Evolutionary conservation across 495 filamentous ascomycete genomes (phyloP), one percentile per base, ranked within the genome.

Genomic region (Neurospora cerealis): DNA sequence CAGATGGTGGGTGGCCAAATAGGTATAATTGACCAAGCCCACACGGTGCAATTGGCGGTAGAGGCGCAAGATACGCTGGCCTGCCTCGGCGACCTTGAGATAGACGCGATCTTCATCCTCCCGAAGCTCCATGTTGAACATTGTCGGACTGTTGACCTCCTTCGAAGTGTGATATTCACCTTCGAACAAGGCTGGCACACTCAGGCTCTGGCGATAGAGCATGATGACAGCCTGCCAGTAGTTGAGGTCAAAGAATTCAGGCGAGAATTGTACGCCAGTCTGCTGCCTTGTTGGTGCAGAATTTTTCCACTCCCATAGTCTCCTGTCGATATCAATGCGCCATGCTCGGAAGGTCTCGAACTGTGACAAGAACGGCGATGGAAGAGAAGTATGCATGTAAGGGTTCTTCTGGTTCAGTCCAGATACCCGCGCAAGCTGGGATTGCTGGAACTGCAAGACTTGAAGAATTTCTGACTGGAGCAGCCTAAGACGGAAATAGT

Each of bases 221-320:
- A 97, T 93, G 75, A 98, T 96, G 71, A 98, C 89, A n/a, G 94
- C 93, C 81, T 98, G 95, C 93, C 94, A 98, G 80, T 98, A 98
- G 79, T 98, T 98, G 69, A 98, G 82, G 74, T 97, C 93, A 7
- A 98, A 84, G 75, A 98, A 95, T 69, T 96, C 89, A 10, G 91
- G 89, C 6, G 91, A 92, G 80, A 98, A 98, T 9, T 88, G 87
- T 32, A 98, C 95, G 10, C 94, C 94, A 0, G 91, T 96, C 38
- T 96, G 90, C 28, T 87, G 79, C 74, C 90, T 91, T 3, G 85
- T 89, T 1, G 95, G 95, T 3, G 94, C 91, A 46, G 89, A 88
- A 66, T 91, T 89, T 74, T 95, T 95, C 95, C 95, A 98, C 77
- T 96, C 91, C 74, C 88, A 91, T 69, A 98, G 80, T 62, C 95